Conservation (phyloP, 345 rosid species). For the Turnera subulata region DNA sequence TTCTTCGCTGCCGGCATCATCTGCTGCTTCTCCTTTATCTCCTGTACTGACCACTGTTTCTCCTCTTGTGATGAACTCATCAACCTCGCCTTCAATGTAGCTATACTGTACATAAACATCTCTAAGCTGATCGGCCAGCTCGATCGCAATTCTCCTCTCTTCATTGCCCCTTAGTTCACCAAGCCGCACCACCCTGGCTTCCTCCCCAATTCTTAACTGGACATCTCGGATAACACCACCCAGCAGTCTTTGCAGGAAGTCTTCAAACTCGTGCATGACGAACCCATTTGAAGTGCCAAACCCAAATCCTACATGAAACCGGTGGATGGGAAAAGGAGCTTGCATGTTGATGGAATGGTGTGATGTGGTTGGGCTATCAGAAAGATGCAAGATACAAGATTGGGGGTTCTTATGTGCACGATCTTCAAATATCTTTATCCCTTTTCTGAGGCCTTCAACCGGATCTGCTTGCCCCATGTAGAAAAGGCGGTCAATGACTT, state of each 20-base stretch:
- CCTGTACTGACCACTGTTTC: slow-evolving; percentile 47
- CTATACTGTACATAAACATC: slow-evolving; percentile 56
- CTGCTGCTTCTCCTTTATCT: slow-evolving; percentile 35
- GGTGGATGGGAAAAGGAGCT: slow-evolving; percentile 51
- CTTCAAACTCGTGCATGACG: slow-evolving; percentile 79
- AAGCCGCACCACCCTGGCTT: slow-evolving; percentile 44
- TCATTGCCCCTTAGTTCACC: slow-evolving; percentile 66
- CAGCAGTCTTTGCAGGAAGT: slow-evolving; percentile 50
- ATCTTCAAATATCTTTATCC: slow-evolving; percentile 68
- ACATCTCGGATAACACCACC: slow-evolving; percentile 59
- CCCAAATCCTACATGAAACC: slow-evolving; percentile 75
- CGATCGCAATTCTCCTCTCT: slow-evolving; percentile 57
- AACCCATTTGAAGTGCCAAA: slow-evolving; percentile 63
- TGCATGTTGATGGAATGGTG: slow-evolving; percentile 43
- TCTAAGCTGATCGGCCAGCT: slow-evolving; percentile 41
- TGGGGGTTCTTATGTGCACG: slow-evolving; percentile 69
- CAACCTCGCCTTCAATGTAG: slow-evolving; percentile 58
- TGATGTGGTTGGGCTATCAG: slow-evolving; percentile 56
- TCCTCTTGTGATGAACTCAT: slow-evolving; percentile 52
- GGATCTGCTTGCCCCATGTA: slow-evolving; percentile 75
- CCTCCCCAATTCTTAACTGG: slow-evolving; percentile 65
- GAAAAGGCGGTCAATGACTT: slow-evolving; percentile 81
- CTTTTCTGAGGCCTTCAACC: slow-evolving; percentile 70
- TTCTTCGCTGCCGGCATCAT: slow-evolving; percentile 20
- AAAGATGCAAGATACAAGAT: slow-evolving; percentile 63